A percentile compares a stretch with the other conserved stretches of the same genome.
These are phyloP conservation scores for Brettanomyces naardenensis DNA, from an alignment of 805 yeast genomes.

Conservation along the genomic window DNA sequence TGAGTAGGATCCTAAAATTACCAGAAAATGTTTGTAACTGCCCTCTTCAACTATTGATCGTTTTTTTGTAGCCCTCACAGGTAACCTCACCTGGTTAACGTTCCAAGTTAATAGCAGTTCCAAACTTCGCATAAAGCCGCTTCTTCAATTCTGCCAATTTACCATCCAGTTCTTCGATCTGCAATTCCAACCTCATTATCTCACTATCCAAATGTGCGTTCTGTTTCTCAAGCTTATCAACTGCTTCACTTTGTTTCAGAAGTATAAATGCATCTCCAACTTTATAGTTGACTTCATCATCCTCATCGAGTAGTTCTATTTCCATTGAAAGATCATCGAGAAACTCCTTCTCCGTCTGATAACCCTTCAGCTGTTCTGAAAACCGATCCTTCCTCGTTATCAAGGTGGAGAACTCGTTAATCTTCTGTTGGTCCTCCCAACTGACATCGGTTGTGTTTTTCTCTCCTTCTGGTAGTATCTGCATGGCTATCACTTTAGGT, in stretches of 20 bases:
- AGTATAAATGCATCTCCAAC: conserved; percentile 78
- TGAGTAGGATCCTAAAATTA: too few species aligned
- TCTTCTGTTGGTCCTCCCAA: conserved; percentile 83
- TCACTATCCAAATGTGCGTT: conserved; percentile 42
- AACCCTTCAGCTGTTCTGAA: conserved; percentile 37
- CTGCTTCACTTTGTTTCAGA: conserved; percentile 57
- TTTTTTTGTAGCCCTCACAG: too few species aligned
- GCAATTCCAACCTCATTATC: conserved; percentile 37
- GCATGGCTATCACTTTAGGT: conserved; percentile 19
- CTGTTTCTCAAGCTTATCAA: conserved; percentile 60
- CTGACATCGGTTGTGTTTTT: conserved; percentile 51
- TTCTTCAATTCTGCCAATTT: conserved; percentile 57
- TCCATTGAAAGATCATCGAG: conserved; percentile 81
- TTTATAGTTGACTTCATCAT: conserved; percentile 64
- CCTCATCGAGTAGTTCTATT: conserved; percentile 77
- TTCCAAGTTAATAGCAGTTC: conserved; percentile 81
- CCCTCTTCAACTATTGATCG: too few species aligned
- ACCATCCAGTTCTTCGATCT: conserved; percentile 45
- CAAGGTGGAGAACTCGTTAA: conserved; percentile 81
- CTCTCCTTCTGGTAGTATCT: conserved; percentile 45
- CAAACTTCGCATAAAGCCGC: conserved; percentile 80
- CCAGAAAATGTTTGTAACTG: too few species aligned
- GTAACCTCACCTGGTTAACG: conserved; percentile 23
- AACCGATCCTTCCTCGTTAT: conserved; percentile 62
- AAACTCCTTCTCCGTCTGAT: conserved; percentile 71